Conservation (phyloP, 192 early-diverging fungal genomes). For the Umbelopsis sp. region DNA sequence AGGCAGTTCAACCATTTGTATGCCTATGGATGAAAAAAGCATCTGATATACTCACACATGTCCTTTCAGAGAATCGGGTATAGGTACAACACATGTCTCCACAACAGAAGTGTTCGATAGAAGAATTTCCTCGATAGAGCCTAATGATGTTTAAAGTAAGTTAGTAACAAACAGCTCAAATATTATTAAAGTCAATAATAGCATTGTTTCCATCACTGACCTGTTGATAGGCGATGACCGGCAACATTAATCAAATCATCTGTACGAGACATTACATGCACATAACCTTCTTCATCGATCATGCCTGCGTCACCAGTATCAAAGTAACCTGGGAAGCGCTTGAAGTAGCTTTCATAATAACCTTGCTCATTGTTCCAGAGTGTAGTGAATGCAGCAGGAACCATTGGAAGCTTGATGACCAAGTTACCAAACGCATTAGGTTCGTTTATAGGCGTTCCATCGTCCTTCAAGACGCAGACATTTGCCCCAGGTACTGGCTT, state of each 20-base stretch:
- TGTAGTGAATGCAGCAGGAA: constrained; percentile 75
- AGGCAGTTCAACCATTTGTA: no score
- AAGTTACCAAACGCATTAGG: constrained; percentile 74
- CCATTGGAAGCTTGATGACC: constrained; percentile 76
- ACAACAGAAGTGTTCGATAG: constrained; percentile 62
- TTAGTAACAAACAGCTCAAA: no score
- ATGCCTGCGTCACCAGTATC: constrained; percentile 84
- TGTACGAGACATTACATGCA: constrained; percentile 70
- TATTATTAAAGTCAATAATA: no score
- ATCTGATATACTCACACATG: constrained; percentile 53
- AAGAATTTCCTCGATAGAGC: constrained; percentile 77
- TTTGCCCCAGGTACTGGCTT: constrained; percentile 78
- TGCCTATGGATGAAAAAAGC: background rate
- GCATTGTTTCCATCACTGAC: background rate
- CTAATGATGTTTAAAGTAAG: constrained; percentile 14
- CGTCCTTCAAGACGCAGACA: constrained; percentile 59
- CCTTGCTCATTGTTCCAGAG: constrained; percentile 80
- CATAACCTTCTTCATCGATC: constrained; percentile 70
- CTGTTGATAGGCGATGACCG: constrained; percentile 74
- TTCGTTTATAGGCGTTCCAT: constrained; percentile 42
- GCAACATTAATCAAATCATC: constrained; percentile 88
- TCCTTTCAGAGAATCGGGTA: constrained; percentile 69
- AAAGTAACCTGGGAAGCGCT: constrained; percentile 77
- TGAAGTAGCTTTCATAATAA: constrained; percentile 74
- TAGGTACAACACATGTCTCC: constrained; percentile 71